A percentile compares a stretch with the other conserved stretches of the same genome.
These are phyloP conservation scores for Suillus brevipes DNA, from an alignment of 768 basidiomycete genomes.

Conservation along the genomic window DNA sequence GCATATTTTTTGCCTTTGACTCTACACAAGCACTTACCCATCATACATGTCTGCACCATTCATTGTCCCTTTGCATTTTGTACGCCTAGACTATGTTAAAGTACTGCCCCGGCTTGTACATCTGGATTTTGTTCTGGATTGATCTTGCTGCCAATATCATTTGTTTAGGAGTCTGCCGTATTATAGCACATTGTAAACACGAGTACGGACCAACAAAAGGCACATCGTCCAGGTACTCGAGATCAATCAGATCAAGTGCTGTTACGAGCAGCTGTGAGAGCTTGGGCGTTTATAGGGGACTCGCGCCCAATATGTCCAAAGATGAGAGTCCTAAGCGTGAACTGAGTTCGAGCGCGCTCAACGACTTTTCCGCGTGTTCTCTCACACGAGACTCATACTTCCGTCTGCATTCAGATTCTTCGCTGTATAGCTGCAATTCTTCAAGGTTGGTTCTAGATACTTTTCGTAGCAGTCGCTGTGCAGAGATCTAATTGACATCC, in stretches of 20 bases:
- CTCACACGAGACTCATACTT: neutral
- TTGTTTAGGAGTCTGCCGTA: neutral
- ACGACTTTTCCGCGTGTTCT: conserved; percentile 6
- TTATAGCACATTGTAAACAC: neutral
- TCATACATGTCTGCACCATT: conserved; percentile 22
- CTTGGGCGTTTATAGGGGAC: conserved; percentile 2
- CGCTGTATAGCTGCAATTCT: neutral
- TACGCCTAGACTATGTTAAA: conserved; percentile 41
- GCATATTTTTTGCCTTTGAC: conserved; percentile 26
- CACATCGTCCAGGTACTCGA: neutral
- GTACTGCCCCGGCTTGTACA: conserved; percentile 20
- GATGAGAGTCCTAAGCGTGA: conserved; percentile 2
- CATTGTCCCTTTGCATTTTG: conserved; percentile 40
- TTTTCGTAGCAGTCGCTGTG: neutral
- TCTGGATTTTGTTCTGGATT: conserved; percentile 6
- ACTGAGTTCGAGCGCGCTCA: neutral
- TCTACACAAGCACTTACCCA: conserved; percentile 29
- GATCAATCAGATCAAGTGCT: neutral
- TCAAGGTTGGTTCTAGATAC: neutral
- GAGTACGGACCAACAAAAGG: neutral
- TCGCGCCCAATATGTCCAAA: neutral
- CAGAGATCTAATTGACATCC: neutral
- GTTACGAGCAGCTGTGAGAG: neutral
- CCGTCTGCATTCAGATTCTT: too few relatives aligned
- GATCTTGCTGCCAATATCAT: conserved; percentile 1